Evolutionary conservation across 805 yeast genomes (phyloP).

Genomic region (Zygosaccharomyces pseudorouxii): DNA sequence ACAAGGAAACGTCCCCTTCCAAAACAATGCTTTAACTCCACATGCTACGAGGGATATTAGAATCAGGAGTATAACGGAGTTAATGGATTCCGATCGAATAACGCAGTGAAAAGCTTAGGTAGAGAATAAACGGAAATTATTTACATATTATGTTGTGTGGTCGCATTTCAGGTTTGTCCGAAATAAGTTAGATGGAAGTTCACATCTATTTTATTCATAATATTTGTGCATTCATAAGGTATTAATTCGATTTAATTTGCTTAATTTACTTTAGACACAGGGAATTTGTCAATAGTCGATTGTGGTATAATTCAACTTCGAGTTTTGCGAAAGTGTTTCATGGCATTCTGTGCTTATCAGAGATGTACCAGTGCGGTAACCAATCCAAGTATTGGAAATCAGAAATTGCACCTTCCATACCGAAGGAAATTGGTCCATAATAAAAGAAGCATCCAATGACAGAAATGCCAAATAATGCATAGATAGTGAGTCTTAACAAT

Average conservation of each 20-base stretch:
- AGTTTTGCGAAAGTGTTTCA: neutral
- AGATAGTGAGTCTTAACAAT: slow-evolving; percentile 34
- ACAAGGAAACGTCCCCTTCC: slow-evolving; percentile 31
- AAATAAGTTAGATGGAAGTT: neutral
- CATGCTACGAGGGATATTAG: slow-evolving; percentile 28
- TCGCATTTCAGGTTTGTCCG: neutral
- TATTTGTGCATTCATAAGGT: slow-evolving; percentile 2
- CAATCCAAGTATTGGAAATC: slow-evolving; percentile 44
- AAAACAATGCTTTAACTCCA: slow-evolving; percentile 29
- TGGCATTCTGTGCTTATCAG: slow-evolving; percentile 15
- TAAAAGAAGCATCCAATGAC: slow-evolving; percentile 54
- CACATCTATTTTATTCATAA: slow-evolving; percentile 1
- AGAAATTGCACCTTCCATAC: slow-evolving; percentile 50
- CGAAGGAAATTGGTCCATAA: slow-evolving; percentile 60
- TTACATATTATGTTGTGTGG: slow-evolving; percentile 1
- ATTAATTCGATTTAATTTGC: slow-evolving; percentile 1
- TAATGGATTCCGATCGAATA: slow-evolving; percentile 32
- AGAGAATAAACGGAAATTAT: neutral
- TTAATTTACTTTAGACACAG: slow-evolving; percentile 1
- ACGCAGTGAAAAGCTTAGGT: slow-evolving; percentile 24
- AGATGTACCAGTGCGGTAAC: slow-evolving; percentile 46
- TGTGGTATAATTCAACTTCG: neutral
- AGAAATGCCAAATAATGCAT: slow-evolving; percentile 37
- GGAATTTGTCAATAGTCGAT: neutral
- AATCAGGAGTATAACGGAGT: slow-evolving; percentile 24